A percentile compares a stretch with the other conserved stretches of the same genome.
phyloP scores from a whole-genome alignment of 2,329 filamentous ascomycete species.

The Aspergillus hortae region DNA sequence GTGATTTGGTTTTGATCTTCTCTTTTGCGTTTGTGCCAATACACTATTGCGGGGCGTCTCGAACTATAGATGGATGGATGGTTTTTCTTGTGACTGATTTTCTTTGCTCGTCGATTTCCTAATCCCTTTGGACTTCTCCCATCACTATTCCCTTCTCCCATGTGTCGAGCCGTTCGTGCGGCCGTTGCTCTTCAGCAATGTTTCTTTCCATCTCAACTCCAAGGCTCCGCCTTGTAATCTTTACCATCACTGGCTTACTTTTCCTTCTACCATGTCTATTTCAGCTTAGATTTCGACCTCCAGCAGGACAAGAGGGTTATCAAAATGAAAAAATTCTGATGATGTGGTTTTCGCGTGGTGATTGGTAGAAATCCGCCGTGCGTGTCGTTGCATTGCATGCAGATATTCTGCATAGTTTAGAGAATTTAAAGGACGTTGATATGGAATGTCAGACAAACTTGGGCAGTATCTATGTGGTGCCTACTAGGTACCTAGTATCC shows the following conservation, averaged over 20 bases:
- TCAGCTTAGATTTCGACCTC: not conserved
- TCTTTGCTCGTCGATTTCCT: conserved; percentile 6
- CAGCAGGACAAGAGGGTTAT: not conserved
- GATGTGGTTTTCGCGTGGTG: not conserved
- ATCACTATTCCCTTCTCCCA: not conserved
- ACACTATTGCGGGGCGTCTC: conserved; percentile 21
- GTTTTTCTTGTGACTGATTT: conserved; percentile 14
- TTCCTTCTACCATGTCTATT: not conserved
- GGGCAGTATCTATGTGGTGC: too few relatives aligned
- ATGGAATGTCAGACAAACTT: too few relatives aligned
- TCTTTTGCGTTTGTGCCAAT: conserved; percentile 8
- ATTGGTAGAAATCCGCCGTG: not conserved
- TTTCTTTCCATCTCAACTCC: not conserved
- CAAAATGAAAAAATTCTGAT: not conserved
- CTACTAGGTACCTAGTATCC: too few relatives aligned
- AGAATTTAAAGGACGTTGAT: too few relatives aligned
- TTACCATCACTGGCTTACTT: not conserved
- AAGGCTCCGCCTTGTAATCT: not conserved
- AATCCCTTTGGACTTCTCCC: conserved; percentile 7
- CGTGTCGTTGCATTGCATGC: too few relatives aligned
- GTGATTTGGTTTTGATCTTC: conserved; percentile 13
- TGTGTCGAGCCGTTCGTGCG: not conserved
- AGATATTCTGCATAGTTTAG: too few relatives aligned
- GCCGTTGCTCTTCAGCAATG: not conserved
- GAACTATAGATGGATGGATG: conserved; percentile 22